These are phyloP conservation scores for Pisolithus microcarpus DNA, from an alignment of 768 basidiomycete genomes.

Conservation along the genomic window DNA sequence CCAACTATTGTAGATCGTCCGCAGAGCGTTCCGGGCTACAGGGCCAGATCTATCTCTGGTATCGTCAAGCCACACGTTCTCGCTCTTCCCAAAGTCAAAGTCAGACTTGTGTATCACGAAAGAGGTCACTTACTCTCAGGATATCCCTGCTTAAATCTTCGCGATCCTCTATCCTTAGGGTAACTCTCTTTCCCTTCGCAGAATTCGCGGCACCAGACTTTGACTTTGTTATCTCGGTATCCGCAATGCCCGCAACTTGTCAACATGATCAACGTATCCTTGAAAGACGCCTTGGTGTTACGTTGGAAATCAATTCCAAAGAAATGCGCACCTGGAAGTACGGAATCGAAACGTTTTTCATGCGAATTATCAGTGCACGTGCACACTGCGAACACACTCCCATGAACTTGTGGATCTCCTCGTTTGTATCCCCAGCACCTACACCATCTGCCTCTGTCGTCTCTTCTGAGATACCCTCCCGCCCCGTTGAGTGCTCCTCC, in stretches of 20 bases:
- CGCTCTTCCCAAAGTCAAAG: slow-evolving; percentile 54
- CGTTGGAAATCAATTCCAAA: background rate
- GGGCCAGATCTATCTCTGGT: slow-evolving; percentile 78
- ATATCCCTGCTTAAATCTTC: slow-evolving; percentile 93
- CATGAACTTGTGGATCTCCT: slow-evolving; percentile 86
- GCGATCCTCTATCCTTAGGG: slow-evolving; percentile 80
- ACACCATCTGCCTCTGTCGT: slow-evolving; percentile 2
- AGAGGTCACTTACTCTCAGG: slow-evolving; percentile 59
- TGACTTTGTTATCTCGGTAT: slow-evolving; percentile 96
- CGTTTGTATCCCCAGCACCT: slow-evolving; percentile 34
- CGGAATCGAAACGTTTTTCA: slow-evolving; percentile 95
- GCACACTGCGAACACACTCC: slow-evolving; percentile 88
- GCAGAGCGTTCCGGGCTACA: slow-evolving; percentile 90
- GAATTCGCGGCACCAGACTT: slow-evolving; percentile 92
- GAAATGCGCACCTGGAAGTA: background rate
- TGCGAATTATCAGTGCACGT: slow-evolving; percentile 72
- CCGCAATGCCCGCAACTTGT: slow-evolving; percentile 95
- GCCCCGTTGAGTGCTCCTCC: slow-evolving; percentile 29
- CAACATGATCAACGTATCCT: slow-evolving; percentile 98
- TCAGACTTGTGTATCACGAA: background rate
- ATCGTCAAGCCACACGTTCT: slow-evolving; percentile 81
- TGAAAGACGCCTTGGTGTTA: background rate
- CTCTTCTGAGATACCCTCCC: background rate
- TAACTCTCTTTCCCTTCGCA: slow-evolving; percentile 78
- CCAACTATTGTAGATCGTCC: slow-evolving; percentile 97